phyloP scores from a whole-genome alignment of 352 stramenopile species.

The Phytophthora sp. region DNA sequence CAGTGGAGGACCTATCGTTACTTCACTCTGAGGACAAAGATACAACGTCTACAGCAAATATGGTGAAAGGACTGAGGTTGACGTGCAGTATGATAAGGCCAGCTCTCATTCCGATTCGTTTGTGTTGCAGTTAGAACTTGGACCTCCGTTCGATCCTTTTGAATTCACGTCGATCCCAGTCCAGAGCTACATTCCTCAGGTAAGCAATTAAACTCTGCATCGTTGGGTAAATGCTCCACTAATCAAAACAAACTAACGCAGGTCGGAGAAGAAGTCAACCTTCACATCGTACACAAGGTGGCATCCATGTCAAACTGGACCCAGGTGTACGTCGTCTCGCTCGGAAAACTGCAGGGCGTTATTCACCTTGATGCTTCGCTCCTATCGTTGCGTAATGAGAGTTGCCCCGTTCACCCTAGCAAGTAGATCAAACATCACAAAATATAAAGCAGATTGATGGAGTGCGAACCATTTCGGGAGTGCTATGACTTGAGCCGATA shows the following conservation, averaged over 20 bases:
- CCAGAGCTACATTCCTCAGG: slow-evolving; percentile 77
- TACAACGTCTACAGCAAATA: slow-evolving; percentile 44
- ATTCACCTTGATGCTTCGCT: slow-evolving; percentile 74
- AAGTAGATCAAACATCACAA: neutral
- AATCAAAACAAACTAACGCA: neutral
- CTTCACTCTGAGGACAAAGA: slow-evolving; percentile 76
- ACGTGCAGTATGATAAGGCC: too few relatives aligned
- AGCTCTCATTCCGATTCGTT: neutral
- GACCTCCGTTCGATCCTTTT: slow-evolving; percentile 70
- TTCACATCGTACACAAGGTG: slow-evolving; percentile 78
- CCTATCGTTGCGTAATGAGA: slow-evolving; percentile 4
- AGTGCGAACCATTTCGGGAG: slow-evolving; percentile 22
- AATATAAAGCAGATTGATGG: too few relatives aligned
- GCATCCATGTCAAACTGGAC: slow-evolving; percentile 87
- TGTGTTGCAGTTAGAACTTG: slow-evolving; percentile 59
- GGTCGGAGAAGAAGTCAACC: slow-evolving; percentile 76
- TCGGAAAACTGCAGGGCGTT: slow-evolving; percentile 71
- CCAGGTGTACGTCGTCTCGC: slow-evolving; percentile 80
- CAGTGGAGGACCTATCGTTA: slow-evolving; percentile 72
- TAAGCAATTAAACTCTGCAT: neutral
- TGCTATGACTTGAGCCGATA: slow-evolving; percentile 12
- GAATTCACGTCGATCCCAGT: slow-evolving; percentile 78
- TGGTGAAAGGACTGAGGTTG: too few relatives aligned
- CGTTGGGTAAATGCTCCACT: neutral
- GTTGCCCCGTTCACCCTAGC: slow-evolving; percentile 4